Evolutionary conservation across 2,329 filamentous ascomycete genomes (phyloP), one percentile per base, ranked within the genome.

Genomic region (Pyrenochaeta sp.): DNA sequence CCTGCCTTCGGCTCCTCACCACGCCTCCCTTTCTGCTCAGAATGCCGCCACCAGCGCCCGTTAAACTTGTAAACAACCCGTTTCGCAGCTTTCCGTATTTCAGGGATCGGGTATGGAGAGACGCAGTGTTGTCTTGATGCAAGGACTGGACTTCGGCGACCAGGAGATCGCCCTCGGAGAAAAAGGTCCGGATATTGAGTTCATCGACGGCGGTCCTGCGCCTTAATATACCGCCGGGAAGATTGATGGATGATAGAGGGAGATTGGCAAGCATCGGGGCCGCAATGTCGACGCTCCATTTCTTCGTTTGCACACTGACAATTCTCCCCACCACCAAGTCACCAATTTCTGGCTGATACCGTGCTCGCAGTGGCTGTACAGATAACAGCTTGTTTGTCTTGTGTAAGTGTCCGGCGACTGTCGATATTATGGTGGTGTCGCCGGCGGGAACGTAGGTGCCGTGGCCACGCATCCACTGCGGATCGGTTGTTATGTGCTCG

Each of bases 381-480:
- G 92, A 96, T 62, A 99, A 88, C 42, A 99, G 88, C 76, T 97
- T 98, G 84, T 99, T 99, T 55, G 94, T 98, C 74, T 93, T 94
- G 71, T 90, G 88, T 31, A 98, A 83, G 6, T 90, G 94, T 68
- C 95, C 95, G 6, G 93, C 93, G 29, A 99, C 90, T 5, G 95
- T 96, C 42, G 92, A 93, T 51, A 90, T 86, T 72, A 99, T 99
- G 54, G 87, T 83, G 4, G 84, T 85, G 45, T 84, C 82, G 41
- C 79, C 75, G 4, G 83, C 76, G 15, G 85, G 84, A 41, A 90
- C 82, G 75, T 91, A 97, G 44, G 95, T 99, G 64, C 95, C 95
- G 79, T 99, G 95, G 68, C 95, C 95, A 79, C 92, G 78, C 94
- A 98, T 98, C 92, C 92, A 98, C 81, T 97, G 92, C n/a, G 92